phyloP scores from a whole-genome alignment of 208 protist species.

The Leptomonas pyrrhocoris region DNA sequence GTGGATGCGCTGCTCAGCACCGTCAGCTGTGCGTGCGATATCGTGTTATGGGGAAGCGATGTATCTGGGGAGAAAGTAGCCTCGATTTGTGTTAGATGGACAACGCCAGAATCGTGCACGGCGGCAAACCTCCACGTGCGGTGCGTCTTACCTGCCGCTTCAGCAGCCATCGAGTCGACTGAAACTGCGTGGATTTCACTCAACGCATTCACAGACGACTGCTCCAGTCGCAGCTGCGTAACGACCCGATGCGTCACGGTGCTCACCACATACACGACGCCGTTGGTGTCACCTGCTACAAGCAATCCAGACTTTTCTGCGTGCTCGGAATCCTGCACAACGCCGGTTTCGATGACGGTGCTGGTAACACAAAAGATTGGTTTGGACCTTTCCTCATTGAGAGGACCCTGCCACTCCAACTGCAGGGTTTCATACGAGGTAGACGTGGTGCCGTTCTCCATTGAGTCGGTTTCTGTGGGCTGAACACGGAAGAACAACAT shows the following conservation, averaged over 20 bases:
- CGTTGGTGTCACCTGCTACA: constrained; percentile 70
- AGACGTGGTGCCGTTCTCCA: background rate
- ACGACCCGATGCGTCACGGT: constrained; percentile 15
- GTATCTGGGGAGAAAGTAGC: background rate
- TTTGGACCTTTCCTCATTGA: constrained; percentile 27
- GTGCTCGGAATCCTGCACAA: background rate
- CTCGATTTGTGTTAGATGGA: constrained; percentile 28
- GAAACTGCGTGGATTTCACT: constrained; percentile 22
- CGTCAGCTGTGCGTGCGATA: background rate
- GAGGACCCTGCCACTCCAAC: constrained; percentile 21
- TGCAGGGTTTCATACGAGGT: background rate
- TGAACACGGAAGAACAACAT: constrained; percentile 39
- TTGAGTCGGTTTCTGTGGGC: no score
- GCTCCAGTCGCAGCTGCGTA: constrained; percentile 25
- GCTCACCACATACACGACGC: constrained; percentile 43
- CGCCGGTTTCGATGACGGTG: background rate
- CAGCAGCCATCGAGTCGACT: background rate
- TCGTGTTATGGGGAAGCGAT: background rate
- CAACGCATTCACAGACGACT: constrained; percentile 62
- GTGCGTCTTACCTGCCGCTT: background rate
- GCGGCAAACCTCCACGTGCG: constrained; percentile 30
- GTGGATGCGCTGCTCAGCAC: constrained; percentile 35
- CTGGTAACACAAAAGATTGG: constrained; percentile 49
- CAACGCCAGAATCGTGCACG: constrained; percentile 51
- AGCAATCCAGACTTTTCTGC: constrained; percentile 13